Evolutionary conservation across 2,329 filamentous ascomycete genomes (phyloP).

Genomic region (Alternaria triticimaculans): DNA sequence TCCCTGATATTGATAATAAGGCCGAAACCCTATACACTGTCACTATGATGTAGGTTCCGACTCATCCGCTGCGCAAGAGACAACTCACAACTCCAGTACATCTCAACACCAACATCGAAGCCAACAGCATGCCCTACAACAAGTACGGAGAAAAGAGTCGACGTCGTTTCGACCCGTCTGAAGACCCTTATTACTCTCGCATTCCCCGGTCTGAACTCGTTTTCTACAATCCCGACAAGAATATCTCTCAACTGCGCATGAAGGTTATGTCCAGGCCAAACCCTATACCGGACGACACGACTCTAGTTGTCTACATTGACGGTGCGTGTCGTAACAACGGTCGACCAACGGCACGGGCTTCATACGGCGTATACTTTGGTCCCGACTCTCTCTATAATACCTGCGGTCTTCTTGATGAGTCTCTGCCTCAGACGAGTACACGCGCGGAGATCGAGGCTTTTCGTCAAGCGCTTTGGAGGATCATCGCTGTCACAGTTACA

Average conservation of each 20-base stretch:
- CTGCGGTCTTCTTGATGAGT: neutral
- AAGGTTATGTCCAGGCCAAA: neutral
- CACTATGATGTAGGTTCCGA: neutral
- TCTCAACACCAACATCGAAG: neutral
- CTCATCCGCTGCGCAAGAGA: neutral
- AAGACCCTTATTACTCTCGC: neutral
- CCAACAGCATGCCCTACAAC: neutral
- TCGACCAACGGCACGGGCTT: neutral
- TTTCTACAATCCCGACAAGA: constrained; percentile 10
- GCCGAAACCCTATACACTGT: neutral
- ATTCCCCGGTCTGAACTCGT: constrained; percentile 1
- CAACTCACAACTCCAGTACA: neutral
- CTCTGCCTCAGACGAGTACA: neutral
- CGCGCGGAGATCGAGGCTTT: constrained; percentile 22
- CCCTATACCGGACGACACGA: neutral
- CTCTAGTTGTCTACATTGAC: constrained; percentile 27
- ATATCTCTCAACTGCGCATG: constrained; percentile 10
- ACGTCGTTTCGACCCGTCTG: neutral
- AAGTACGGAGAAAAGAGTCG: neutral
- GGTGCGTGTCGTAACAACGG: constrained; percentile 32
- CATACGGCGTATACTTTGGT: neutral
- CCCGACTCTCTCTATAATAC: neutral
- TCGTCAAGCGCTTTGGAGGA: neutral
- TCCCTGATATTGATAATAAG: neutral
- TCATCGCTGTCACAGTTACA: no score